Evolutionary conservation across 345 rosid genomes (phyloP), one percentile per base, ranked within the genome.

Genomic region (Xanthoceras sorbifolium): DNA sequence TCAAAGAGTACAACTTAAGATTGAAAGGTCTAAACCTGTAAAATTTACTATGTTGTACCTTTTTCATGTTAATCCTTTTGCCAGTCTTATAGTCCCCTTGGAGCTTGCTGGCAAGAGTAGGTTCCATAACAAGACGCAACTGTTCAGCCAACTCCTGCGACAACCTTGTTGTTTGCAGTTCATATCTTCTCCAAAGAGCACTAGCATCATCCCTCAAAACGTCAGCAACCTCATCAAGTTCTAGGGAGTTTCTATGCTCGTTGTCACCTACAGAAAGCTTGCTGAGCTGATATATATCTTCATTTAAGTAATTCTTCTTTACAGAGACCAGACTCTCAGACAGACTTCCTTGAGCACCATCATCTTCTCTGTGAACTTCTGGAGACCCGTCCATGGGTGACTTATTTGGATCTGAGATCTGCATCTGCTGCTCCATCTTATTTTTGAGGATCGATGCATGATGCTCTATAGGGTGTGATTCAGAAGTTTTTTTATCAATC

Each of bases 1-100:
- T 5, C 59, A 25, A 44, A 74, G 36, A 74, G 36, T 20, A 31
- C 6, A 36, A 69, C 8, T 11, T 12, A 7, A 66, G 42, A 52
- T 5, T 14, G 22, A 1, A 12, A 25, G 22, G 7, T 12, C 12
- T 7, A 42, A 9, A 7, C 44, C 44, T 9, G 14, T 38, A 22
- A 46, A 62, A 73, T 6, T 60, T 44, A 48, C 31, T 48, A 4
- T 22, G 18, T 25, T 20, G 61, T 80, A 89, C 97, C 94, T 89
- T 96, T 83, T 92, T 92, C 97, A 96, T 96, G 89, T 96, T 96
- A 78, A 96, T 92, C 76, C 99, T 81, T 82, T 96, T 92, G 59
- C 99, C 99, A 48, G 97, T 93, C 87, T 89, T 92, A 74, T 93
- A 96, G 75, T 96, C 99, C 22, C 99, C 99, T 82, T 88, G 94